Base-by-base conservation (phyloP, 2,329 filamentous ascomycete genomes). In the Trichoderma atroviride region DNA sequence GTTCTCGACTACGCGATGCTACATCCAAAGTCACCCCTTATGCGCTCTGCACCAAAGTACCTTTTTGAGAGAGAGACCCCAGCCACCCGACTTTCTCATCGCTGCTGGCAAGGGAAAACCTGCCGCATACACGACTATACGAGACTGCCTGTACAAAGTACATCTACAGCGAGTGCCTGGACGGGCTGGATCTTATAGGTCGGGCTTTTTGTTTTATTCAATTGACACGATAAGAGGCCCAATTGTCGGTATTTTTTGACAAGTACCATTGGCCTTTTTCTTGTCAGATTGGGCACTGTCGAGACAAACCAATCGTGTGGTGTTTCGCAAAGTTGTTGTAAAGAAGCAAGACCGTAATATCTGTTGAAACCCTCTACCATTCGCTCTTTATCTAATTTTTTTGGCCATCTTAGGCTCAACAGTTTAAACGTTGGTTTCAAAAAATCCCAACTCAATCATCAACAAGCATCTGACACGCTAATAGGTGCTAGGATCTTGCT, bases 21-120 rank as follows among this genome's bases (percentile, higher is more conserved):
- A 13, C 31, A 13, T 22, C 33, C 22, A 19, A 69, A 52, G 76
- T 76, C 70, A n/a, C 56, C 29, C 69, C 61, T 70, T 77, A 78
- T 73, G 75, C 73, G 50, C 64, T 57, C 55, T 58, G 74, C 76
- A 77, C 74, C 70, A 73, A 29, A 29, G 43, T 37, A 53, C 33
- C 33, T 14, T 5, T 16, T 50, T 56, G 67, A 70, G 68, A 66
- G 68, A 70, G 65, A 59, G 55, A 55, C 57, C 67, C 74, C 73
- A 76, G 72, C 74, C 75, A 72, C 75, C 75, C 67, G 72, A 75
- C 70, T 73, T 76, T 70, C 59, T 37, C 52, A 22, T 67, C 53
- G 16, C 29, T n/a, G 47, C 24, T 47, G 2, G 53, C 37, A 66
- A 37, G 63, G 55, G 63, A 66, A 67, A 67, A 67, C 64, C 55